Conservation (phyloP, 2,329 filamentous ascomycete genomes). For the Stenocarpella maydis region DNA sequence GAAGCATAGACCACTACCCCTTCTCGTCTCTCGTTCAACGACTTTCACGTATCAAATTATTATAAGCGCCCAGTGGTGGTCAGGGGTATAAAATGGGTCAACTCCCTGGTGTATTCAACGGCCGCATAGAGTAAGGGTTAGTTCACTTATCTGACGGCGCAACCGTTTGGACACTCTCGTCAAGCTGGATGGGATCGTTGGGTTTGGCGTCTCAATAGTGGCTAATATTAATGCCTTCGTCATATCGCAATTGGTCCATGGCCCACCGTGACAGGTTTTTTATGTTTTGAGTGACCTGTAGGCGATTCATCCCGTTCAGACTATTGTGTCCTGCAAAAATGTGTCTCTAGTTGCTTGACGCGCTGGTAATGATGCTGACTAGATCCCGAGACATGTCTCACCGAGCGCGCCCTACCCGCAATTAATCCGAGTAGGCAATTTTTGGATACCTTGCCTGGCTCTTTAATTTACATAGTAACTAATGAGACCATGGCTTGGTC, state of each 20-base stretch:
- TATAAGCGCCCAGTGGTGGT: background rate
- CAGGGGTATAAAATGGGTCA: background rate
- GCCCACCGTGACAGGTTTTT: background rate
- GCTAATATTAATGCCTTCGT: conserved; percentile 24
- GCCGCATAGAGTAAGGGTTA: conserved; percentile 1
- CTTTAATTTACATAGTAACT: no score
- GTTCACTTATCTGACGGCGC: background rate
- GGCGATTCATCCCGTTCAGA: background rate
- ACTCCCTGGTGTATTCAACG: background rate
- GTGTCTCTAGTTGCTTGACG: no score
- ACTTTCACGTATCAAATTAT: background rate
- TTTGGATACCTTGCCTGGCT: no score
- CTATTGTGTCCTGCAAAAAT: background rate
- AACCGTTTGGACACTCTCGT: background rate
- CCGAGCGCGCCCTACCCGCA: no score
- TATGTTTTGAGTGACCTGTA: no score
- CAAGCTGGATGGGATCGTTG: background rate
- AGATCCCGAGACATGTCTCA: background rate
- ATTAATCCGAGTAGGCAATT: no score
- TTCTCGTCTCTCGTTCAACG: conserved; percentile 24
- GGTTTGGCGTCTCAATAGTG: conserved; percentile 7
- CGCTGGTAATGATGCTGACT: no score
- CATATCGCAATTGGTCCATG: background rate
- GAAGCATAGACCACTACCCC: background rate
- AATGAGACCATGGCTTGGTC: no score